Percentiles rank a stretch among this genome's conserved stretches.
Conservation (phyloP, 2,329 filamentous ascomycete genomes). For the Penicillium sp. region DNA sequence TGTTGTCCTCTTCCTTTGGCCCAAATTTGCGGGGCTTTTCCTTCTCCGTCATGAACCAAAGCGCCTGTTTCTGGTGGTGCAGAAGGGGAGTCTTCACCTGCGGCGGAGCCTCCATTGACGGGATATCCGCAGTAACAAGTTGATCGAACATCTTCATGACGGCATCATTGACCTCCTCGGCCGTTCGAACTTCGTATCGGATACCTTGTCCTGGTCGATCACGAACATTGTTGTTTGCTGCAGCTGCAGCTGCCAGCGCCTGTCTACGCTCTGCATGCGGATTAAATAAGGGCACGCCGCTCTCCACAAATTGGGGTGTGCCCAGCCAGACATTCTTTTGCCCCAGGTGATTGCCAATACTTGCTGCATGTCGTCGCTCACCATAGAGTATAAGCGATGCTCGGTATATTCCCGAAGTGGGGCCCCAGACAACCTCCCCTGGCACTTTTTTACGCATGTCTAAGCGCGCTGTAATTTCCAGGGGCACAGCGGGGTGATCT, state of each 20-base stretch:
- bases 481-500: conserved; percentile 60
- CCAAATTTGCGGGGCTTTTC: conserved; percentile 66
- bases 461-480: conserved; percentile 73
- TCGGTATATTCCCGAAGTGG: conserved; percentile 60
- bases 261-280: conserved; percentile 62
- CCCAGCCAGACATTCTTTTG: conserved; percentile 67
- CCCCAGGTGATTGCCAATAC: conserved; percentile 67
- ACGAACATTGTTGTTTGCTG: conserved; percentile 15
- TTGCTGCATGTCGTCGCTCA: conserved; percentile 61
- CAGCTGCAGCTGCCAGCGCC: conserved; percentile 36
- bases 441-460: conserved; percentile 62
- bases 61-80: conserved; percentile 83
- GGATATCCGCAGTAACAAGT: conserved; percentile 71
- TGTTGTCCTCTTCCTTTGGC: conserved; percentile 59
- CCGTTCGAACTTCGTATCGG: conserved; percentile 58
- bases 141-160: conserved; percentile 86
- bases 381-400: conserved; percentile 79
- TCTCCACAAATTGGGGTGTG: conserved; percentile 63
- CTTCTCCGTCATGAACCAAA: conserved; percentile 79
- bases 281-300: conserved; percentile 70
- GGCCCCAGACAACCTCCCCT: conserved; percentile 63
- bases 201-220: conserved; percentile 23
- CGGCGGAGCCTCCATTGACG: conserved; percentile 65
- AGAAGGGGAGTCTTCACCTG: conserved; percentile 68
- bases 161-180: conserved; percentile 82